Evolutionary conservation across 2,329 filamentous ascomycete species (phyloP).

Genomic region (Seiridium cupressi): DNA sequence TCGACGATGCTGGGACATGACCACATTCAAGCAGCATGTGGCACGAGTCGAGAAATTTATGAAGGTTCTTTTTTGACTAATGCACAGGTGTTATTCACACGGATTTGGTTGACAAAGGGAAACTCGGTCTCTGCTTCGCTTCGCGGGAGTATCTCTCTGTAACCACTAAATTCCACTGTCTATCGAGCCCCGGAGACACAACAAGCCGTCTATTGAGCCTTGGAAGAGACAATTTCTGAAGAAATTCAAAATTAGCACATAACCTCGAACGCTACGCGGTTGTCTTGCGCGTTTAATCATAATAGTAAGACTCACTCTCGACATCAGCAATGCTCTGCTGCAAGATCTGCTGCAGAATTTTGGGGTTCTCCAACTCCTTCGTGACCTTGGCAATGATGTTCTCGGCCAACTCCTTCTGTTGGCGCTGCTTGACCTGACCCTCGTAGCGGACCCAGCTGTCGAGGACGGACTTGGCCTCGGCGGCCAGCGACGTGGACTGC

Average conservation of each 20-base stretch:
- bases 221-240: constrained; percentile 61
- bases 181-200: constrained; percentile 30
- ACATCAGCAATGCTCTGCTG: constrained; percentile 95
- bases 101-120: constrained; percentile 49
- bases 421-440: constrained; percentile 96
- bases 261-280: no score
- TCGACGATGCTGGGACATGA: no score
- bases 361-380: constrained; percentile 98
- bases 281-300: no score
- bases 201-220: constrained; percentile 44
- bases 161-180: constrained; percentile 35
- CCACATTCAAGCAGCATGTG: no score
- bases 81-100: constrained; percentile 60
- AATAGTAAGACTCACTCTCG: constrained; percentile 66
- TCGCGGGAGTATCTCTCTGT: constrained; percentile 16
- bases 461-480: constrained; percentile 91
- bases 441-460: constrained; percentile 99
- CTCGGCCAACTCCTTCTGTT: constrained; percentile 94
- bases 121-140: constrained; percentile 32
- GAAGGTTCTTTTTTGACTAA: constrained; percentile 47
- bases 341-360: constrained; percentile 94
- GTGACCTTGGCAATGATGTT: constrained; percentile 94
- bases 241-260: constrained; percentile 29
- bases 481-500: constrained; percentile 88
- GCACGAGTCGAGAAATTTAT: not conserved